Evolutionary conservation across 345 rosid species (phyloP).

Genomic region (Linum lewisii): DNA sequence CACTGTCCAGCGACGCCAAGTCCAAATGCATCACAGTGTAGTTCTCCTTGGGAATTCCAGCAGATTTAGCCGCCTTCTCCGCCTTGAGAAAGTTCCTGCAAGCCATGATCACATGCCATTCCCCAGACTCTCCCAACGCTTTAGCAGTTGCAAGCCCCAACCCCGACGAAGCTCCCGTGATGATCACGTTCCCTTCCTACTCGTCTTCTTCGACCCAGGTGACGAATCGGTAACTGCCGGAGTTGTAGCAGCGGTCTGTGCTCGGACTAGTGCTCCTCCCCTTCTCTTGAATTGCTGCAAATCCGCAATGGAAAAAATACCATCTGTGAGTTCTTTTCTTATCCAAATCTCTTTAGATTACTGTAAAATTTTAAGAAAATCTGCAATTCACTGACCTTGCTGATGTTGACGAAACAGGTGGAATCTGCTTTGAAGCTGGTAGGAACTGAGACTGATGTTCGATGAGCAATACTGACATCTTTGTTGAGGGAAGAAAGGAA

Average conservation of each 20-base stretch:
- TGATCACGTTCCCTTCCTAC: conserved; percentile 53
- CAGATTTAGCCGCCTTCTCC: conserved; percentile 77
- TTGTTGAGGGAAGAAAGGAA: conserved; percentile 47
- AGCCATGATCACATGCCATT: conserved; percentile 86
- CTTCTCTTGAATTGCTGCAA: conserved; percentile 7
- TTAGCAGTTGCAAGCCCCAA: conserved; percentile 77
- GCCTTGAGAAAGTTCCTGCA: conserved; percentile 92
- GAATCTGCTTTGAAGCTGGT: conserved; percentile 32
- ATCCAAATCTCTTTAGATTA: too few species aligned
- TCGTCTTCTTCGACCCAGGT: conserved; percentile 58
- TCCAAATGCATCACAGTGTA: conserved; percentile 90
- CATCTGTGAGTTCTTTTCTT: too few species aligned
- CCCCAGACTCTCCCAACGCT: conserved; percentile 81
- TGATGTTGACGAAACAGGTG: conserved; percentile 41
- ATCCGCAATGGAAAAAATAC: neutral
- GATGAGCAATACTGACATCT: conserved; percentile 57
- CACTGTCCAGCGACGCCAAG: conserved; percentile 86
- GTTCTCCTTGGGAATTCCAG: conserved; percentile 72
- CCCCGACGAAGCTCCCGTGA: conserved; percentile 88
- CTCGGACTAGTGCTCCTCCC: conserved; percentile 44
- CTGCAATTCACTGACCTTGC: conserved; percentile 41
- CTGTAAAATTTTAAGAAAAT: too few species aligned
- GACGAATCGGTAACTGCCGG: conserved; percentile 38
- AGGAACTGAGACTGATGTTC: conserved; percentile 56
- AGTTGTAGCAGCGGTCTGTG: conserved; percentile 45